Evolutionary conservation across 1,139 yeast species (phyloP).

Genomic region (Yamadazyma kanchanaburiensis): DNA sequence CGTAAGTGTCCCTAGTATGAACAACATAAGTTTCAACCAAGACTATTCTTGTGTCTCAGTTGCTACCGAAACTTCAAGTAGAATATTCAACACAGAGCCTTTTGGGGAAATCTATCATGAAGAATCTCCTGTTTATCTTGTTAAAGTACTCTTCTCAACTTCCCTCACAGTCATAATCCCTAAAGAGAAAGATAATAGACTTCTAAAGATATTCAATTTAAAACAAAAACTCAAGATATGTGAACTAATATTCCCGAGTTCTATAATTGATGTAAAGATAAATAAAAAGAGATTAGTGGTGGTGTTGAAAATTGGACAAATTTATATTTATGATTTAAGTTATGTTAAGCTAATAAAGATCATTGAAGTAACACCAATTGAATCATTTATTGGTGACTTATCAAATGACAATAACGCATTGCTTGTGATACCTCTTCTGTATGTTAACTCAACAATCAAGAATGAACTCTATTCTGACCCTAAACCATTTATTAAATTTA

Average conservation of each 20-base stretch:
- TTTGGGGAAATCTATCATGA: constrained; percentile 40
- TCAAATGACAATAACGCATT: constrained; percentile 48
- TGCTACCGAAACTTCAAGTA: constrained; percentile 31
- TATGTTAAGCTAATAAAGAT: constrained; percentile 68
- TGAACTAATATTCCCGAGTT: constrained; percentile 65
- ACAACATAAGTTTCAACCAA: constrained; percentile 43
- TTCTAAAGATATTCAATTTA: constrained; percentile 62
- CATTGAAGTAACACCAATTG: constrained; percentile 32
- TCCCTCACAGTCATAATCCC: constrained; percentile 65
- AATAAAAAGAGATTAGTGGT: constrained; percentile 66
- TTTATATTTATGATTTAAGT: constrained; percentile 69
- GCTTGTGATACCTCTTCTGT: constrained; percentile 36
- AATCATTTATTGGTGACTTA: constrained; percentile 41
- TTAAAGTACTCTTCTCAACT: constrained; percentile 70
- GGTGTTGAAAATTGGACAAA: constrained; percentile 56
- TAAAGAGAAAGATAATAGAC: constrained; percentile 38
- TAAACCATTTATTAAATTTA: constrained; percentile 10
- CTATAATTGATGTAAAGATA: constrained; percentile 58
- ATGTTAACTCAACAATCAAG: constrained; percentile 1
- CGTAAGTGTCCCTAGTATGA: constrained; percentile 16
- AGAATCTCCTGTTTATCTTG: constrained; percentile 24
- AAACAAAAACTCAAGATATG: constrained; percentile 68
- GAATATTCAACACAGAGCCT: constrained; percentile 46
- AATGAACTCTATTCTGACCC: constrained; percentile 18
- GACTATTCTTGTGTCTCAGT: constrained; percentile 41